Percentiles rank a stretch among this genome's conserved stretches.
phyloP scores from a whole-genome alignment of 352 stramenopile genomes.

The Globisporangium megalacanthum region DNA sequence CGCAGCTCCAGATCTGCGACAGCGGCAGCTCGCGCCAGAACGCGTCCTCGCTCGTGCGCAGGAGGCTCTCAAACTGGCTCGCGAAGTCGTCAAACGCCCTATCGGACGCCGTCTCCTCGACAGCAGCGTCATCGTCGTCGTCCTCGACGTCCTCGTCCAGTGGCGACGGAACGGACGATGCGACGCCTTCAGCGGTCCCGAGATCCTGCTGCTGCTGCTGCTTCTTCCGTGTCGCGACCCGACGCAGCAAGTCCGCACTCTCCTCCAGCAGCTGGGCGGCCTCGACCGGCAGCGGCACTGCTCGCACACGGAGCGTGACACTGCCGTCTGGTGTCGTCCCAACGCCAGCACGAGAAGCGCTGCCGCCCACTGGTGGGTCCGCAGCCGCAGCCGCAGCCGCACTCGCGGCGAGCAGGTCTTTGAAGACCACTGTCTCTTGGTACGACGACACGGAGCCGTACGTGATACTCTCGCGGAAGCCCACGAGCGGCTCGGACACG shows the following conservation, averaged over 20 bases:
- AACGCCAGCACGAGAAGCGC: constrained; percentile 23
- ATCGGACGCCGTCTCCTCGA: constrained; percentile 3
- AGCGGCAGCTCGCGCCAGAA: constrained; percentile 57
- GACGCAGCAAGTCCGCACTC: constrained; percentile 40
- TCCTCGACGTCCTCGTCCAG: constrained; percentile 1
- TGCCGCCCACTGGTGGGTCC: constrained; percentile 6
- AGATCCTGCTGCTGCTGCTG: constrained; percentile 9
- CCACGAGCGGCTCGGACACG: constrained; percentile 84
- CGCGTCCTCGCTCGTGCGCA: constrained; percentile 35
- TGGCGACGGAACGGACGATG: background rate
- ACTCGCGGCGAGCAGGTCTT: constrained; percentile 42
- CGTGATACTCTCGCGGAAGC: constrained; percentile 85
- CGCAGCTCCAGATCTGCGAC: constrained; percentile 67
- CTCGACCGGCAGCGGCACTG: constrained; percentile 60
- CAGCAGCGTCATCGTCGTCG: background rate
- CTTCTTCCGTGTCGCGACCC: constrained; percentile 23
- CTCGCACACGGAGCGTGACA: constrained; percentile 71
- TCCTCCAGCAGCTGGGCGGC: constrained; percentile 77
- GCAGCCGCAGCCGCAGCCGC: constrained; percentile 14
- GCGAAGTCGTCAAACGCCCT: constrained; percentile 24
- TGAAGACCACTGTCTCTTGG: constrained; percentile 69
- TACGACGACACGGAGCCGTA: constrained; percentile 48
- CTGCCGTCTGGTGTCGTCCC: constrained; percentile 67
- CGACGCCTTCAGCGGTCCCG: too few relatives aligned
- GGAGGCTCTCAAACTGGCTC: constrained; percentile 33